Conservation (phyloP, 345 rosid genomes). For the Ceriops tagal region DNA sequence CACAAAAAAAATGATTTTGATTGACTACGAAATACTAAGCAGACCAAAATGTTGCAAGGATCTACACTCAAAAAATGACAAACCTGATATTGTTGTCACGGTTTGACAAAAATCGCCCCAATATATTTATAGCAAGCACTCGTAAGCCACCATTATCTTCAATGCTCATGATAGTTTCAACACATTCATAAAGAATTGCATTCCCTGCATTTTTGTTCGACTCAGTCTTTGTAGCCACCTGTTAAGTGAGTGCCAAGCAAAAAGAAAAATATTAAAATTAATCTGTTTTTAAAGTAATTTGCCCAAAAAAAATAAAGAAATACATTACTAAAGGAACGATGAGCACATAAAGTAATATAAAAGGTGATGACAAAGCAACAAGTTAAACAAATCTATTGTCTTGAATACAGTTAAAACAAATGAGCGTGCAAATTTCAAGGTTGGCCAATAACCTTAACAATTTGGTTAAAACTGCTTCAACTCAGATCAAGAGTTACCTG, state of each 20-base stretch:
- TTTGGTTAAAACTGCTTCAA: too few species aligned
- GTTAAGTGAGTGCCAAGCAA: constrained; percentile 23
- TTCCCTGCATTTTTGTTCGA: constrained; percentile 97
- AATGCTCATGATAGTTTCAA: constrained; percentile 96
- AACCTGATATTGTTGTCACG: constrained; percentile 99
- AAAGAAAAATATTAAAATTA: constrained; percentile 4
- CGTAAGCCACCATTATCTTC: constrained; percentile 95
- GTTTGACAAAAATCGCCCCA: constrained; percentile 97
- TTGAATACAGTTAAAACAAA: not conserved
- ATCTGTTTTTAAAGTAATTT: constrained; percentile 4
- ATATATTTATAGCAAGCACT: constrained; percentile 95
- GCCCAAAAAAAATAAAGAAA: not conserved
- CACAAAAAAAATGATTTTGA: not conserved
- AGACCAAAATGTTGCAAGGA: not conserved
- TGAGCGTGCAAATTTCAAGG: too few species aligned
- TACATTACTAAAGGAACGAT: not conserved
- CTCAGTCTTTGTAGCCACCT: constrained; percentile 99
- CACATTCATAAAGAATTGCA: constrained; percentile 98
- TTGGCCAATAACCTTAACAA: too few species aligned
- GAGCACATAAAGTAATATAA: not conserved
- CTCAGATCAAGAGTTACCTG: not conserved
- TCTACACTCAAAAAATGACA: not conserved
- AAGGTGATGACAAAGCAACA: not conserved
- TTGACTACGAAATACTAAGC: not conserved
- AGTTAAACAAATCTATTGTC: not conserved